Evolutionary conservation across 2,329 filamentous ascomycete species (phyloP), one percentile per base, ranked within the genome.

Genomic region (Fusarium duplospermum): DNA sequence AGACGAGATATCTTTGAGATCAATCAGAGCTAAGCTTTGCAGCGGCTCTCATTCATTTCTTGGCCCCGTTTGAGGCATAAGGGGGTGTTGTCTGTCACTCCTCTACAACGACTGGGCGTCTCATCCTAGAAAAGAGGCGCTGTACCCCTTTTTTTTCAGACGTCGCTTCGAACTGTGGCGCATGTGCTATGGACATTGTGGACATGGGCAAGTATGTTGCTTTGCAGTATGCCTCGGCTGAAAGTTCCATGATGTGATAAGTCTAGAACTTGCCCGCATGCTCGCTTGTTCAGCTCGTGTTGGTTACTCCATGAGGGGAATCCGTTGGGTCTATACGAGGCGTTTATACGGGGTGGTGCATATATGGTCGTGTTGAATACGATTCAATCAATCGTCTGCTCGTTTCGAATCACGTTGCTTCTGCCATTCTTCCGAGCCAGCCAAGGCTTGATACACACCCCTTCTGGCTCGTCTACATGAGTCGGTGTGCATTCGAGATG

Each of bases 61-160:
- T 24, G n/a, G n/a, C 71, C 71, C 71, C 71, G 68, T 66, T 73
- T 74, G 20, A 74, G 57, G 64, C 33, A 73, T 73, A 67, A 45
- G 33, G 47, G 47, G 9, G 24, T n/a, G 47, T n/a, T 29, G 9
- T 20, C 24, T 52, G 47, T 52, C 47, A 52, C 47, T 52, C 47
- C n/a, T 4, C 27, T 4, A 3, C n/a, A 27, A 4, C 31, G 11
- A 52, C 16, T 52, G 47, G 47, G 47, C 24, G 27, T 52, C 47
- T 31, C 47, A 52, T 50, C 24, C 14, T 8, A 45, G 7, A 45
- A 24, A 47, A 47, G 45, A 50, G 45, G 47, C 47, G 27, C 47
- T 52, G 18, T 18, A 29, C 27, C 27, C 47, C 27, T 2, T 20
- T 52, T 52, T 52, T 31, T 27, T 8, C 42, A 3, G 22, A 24